phyloP scores from a whole-genome alignment of 1,284 basidiomycete species.

The Tranzscheliella williamsii region DNA sequence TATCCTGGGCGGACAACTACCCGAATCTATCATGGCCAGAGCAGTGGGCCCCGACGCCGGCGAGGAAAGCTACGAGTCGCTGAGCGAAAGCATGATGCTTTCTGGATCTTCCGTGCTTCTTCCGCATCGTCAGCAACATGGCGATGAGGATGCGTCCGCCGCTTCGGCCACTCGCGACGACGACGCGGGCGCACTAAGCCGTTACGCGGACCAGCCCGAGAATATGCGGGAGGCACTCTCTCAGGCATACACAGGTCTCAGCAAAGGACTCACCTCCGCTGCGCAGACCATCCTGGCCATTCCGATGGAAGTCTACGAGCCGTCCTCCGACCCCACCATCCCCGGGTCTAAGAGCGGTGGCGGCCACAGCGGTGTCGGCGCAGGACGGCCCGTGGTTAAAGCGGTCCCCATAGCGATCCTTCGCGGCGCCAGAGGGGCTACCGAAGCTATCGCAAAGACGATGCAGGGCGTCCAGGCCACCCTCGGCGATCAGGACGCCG shows the following conservation, averaged over 20 bases:
- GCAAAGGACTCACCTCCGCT: conserved; percentile 73
- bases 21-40: conserved; percentile 70
- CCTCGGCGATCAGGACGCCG: conserved; percentile 46
- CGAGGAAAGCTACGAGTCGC: conserved; percentile 14
- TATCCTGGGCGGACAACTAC: conserved; percentile 72
- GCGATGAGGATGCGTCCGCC: conserved; percentile 1
- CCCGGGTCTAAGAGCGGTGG: conserved; percentile 66
- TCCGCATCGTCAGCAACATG: conserved; percentile 62
- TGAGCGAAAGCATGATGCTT: conserved; percentile 23
- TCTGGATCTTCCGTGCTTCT: neutral
- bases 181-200: conserved; percentile 66
- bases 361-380: neutral
- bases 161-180: neutral
- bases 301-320: conserved; percentile 98
- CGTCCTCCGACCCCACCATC: conserved; percentile 69
- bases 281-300: conserved; percentile 98
- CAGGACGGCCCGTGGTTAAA: conserved; percentile 74
- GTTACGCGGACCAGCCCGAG: conserved; percentile 85
- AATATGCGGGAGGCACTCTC: conserved; percentile 85
- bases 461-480: conserved; percentile 85
- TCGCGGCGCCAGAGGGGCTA: conserved; percentile 94
- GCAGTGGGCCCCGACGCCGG: conserved; percentile 62
- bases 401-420: conserved; percentile 95
- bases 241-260: conserved; percentile 80
- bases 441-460: conserved; percentile 93